A percentile compares a stretch with the other conserved stretches of the same genome.
These are phyloP conservation scores for Narthecium ossifragum DNA, from an alignment of 106 monocot genomes.

Conservation along the genomic window DNA sequence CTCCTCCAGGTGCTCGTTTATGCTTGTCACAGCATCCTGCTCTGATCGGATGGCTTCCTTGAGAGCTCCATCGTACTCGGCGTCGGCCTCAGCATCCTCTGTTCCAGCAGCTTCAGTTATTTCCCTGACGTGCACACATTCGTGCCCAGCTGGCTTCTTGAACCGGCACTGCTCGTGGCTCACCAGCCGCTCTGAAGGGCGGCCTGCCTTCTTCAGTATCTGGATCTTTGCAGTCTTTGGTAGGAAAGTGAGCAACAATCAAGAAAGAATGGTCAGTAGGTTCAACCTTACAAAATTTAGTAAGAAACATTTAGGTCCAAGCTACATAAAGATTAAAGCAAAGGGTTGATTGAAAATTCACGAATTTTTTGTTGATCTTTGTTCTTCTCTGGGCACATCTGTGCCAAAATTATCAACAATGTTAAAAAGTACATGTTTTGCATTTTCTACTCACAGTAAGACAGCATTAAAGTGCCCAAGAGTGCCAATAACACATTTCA, in stretches of 20 bases:
- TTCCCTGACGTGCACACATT: constrained; percentile 59
- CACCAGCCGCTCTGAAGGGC: constrained; percentile 76
- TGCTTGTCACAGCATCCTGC: constrained; percentile 74
- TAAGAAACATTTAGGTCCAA: too few relatives aligned
- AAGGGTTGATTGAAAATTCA: too few relatives aligned
- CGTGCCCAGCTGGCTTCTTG: constrained; percentile 28
- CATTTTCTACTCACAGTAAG: too few relatives aligned
- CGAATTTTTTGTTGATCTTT: too few relatives aligned
- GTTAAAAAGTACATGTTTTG: too few relatives aligned
- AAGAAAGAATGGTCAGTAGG: too few relatives aligned
- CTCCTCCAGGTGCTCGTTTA: constrained; percentile 89
- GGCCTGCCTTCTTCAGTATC: constrained; percentile 78
- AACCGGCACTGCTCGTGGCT: constrained; percentile 61
- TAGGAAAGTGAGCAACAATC: not conserved
- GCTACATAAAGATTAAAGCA: too few relatives aligned
- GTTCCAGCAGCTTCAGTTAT: constrained; percentile 72
- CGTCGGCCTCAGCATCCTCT: constrained; percentile 83
- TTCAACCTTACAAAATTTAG: too few relatives aligned
- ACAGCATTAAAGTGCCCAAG: too few relatives aligned
- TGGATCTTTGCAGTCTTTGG: constrained; percentile 76
- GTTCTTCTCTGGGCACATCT: too few relatives aligned
- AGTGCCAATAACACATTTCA: too few relatives aligned
- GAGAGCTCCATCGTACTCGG: constrained; percentile 69
- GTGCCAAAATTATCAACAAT: too few relatives aligned
- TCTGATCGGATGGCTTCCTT: constrained; percentile 82